Evolutionary conservation across 208 protist genomes (phyloP).

Genomic region (Endotrypanum monterogeii): DNA sequence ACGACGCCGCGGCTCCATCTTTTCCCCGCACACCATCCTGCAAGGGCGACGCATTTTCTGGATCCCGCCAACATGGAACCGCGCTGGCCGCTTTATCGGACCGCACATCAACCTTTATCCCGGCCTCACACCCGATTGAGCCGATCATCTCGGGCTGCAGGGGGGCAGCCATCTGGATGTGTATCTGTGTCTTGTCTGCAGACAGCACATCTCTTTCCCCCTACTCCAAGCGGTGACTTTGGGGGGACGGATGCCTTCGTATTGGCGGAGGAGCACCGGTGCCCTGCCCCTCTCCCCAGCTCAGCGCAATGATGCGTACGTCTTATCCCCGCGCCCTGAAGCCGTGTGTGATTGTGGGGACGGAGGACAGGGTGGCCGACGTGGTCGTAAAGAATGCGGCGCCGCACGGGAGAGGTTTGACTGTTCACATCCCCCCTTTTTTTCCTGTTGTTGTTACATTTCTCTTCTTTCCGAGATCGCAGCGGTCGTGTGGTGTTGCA

Average conservation of each 20-base stretch:
- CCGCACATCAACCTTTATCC: slow-evolving; percentile 89
- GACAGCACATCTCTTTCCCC: not conserved
- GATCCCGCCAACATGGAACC: slow-evolving; percentile 90
- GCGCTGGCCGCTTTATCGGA: slow-evolving; percentile 73
- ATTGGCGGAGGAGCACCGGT: not conserved
- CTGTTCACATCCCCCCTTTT: too few relatives aligned
- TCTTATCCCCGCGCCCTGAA: not conserved
- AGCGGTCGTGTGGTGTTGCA: too few relatives aligned
- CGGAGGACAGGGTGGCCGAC: not conserved
- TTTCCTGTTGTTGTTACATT: too few relatives aligned
- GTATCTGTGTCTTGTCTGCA: not conserved
- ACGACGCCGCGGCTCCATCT: slow-evolving; percentile 66
- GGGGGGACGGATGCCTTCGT: not conserved
- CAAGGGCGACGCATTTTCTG: slow-evolving; percentile 85
- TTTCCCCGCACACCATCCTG: slow-evolving; percentile 75
- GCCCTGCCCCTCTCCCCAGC: not conserved
- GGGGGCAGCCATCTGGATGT: not conserved
- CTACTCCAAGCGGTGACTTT: not conserved
- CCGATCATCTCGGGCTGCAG: not conserved
- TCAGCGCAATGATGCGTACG: not conserved
- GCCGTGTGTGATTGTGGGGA: too few relatives aligned
- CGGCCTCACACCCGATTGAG: slow-evolving; percentile 83
- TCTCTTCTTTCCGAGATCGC: too few relatives aligned
- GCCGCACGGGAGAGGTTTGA: too few relatives aligned
- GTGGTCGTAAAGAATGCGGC: too few relatives aligned